Conservation (phyloP, 129 eudicot genomes). For the Kitagawia praeruptora region DNA sequence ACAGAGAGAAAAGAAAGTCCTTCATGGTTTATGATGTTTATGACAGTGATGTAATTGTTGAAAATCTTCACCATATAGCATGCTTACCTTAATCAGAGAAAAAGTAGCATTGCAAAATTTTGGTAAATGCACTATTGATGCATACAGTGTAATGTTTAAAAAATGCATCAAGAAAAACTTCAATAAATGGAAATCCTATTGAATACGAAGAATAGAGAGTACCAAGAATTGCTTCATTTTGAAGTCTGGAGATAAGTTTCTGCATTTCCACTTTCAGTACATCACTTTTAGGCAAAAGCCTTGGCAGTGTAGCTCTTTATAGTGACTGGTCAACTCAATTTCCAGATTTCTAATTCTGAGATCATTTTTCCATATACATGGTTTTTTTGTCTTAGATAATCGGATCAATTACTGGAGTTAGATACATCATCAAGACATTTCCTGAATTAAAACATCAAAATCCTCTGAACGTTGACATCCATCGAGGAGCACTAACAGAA, state of each 20-base stretch:
- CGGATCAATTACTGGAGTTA: conserved; percentile 67
- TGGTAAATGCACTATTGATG: background rate
- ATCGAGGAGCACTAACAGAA: conserved; percentile 81
- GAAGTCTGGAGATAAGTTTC: background rate
- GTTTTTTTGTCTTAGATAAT: conserved; percentile 33
- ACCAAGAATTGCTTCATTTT: too few species aligned
- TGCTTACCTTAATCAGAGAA: background rate
- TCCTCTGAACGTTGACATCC: conserved; percentile 54
- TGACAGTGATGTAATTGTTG: background rate
- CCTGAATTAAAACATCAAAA: conserved; percentile 71
- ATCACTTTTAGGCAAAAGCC: background rate
- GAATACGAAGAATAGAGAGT: background rate
- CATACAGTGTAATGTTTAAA: background rate
- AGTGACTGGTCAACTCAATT: background rate
- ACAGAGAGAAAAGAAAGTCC: conserved; percentile 47
- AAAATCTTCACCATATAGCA: background rate
- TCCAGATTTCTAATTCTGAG: background rate
- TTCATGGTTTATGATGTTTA: conserved; percentile 30
- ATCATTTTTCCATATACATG: background rate
- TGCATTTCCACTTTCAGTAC: background rate
- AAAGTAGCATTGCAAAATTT: background rate
- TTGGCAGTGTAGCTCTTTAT: background rate
- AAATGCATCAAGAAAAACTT: background rate
- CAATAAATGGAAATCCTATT: background rate
- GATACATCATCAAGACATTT: conserved; percentile 45